These are phyloP conservation scores for Mycena indigotica DNA, from an alignment of 768 basidiomycete genomes.

Conservation along the genomic window DNA sequence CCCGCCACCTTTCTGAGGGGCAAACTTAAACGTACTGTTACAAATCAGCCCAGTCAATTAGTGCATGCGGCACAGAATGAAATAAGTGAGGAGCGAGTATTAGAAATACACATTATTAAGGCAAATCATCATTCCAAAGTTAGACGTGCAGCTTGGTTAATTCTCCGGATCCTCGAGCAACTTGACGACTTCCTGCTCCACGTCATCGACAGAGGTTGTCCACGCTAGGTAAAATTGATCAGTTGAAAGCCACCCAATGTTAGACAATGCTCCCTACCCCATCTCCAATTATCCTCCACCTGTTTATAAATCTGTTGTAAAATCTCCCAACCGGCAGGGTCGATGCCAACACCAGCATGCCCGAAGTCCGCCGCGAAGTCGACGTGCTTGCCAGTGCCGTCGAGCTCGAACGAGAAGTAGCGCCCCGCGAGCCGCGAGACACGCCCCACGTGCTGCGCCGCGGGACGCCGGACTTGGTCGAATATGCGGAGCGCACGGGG, in stretches of 20 bases:
- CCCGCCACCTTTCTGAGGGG: too few species aligned
- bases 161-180: too few species aligned
- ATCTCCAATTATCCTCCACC: constrained; percentile 59
- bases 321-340: constrained; percentile 24
- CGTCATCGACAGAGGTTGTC: constrained; percentile 48
- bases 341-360: background rate
- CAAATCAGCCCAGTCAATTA: too few species aligned
- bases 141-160: too few species aligned
- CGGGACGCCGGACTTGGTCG: constrained; percentile 54
- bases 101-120: too few species aligned
- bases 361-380: constrained; percentile 21
- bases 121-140: too few species aligned
- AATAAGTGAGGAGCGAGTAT: too few species aligned
- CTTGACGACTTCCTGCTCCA: constrained; percentile 40
- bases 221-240: constrained; percentile 35
- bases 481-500: constrained; percentile 47
- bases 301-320: constrained; percentile 41
- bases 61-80: too few species aligned
- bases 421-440: constrained; percentile 44
- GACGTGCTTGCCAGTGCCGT: constrained; percentile 25
- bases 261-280: constrained; percentile 40
- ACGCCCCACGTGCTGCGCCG: constrained; percentile 40
- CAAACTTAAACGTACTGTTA: too few species aligned
- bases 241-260: background rate
- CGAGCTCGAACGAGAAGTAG: constrained; percentile 41